These are phyloP conservation scores for Canavalia ensiformis DNA, from an alignment of 306 rosid species.

Conservation along the genomic window DNA sequence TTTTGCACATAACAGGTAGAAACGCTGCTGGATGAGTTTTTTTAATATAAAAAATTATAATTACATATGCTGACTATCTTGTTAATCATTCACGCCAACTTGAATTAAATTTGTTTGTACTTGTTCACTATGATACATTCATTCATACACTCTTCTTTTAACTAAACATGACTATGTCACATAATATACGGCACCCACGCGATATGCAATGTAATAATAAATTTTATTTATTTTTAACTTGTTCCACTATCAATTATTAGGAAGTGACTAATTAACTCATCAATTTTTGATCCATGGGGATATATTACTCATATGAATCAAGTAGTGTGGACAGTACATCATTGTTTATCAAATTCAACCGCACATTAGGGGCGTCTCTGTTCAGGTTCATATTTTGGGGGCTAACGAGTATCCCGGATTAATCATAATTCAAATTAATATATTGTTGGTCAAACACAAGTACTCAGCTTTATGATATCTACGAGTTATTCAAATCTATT, in stretches of 20 bases:
- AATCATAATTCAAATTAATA: slow-evolving; percentile 1
- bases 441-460: neutral
- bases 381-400: neutral
- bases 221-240: neutral
- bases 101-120: neutral
- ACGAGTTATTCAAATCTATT: neutral
- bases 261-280: neutral
- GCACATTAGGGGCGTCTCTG: neutral
- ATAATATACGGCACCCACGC: neutral
- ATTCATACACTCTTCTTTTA: neutral
- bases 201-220: neutral
- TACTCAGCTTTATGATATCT: neutral
- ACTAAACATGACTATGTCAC: neutral
- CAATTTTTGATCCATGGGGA: neutral
- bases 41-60: neutral
- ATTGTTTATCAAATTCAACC: neutral
- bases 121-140: neutral
- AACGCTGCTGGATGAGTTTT: neutral
- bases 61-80: neutral
- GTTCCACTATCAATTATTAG: neutral
- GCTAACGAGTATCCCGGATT: neutral
- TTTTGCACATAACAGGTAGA: neutral
- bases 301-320: neutral
- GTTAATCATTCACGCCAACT: neutral
- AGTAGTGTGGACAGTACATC: neutral